A percentile compares a stretch with the other conserved stretches of the same genome.
Conservation (phyloP, 2,329 filamentous ascomycete species). For the Ascochyta fabae region DNA sequence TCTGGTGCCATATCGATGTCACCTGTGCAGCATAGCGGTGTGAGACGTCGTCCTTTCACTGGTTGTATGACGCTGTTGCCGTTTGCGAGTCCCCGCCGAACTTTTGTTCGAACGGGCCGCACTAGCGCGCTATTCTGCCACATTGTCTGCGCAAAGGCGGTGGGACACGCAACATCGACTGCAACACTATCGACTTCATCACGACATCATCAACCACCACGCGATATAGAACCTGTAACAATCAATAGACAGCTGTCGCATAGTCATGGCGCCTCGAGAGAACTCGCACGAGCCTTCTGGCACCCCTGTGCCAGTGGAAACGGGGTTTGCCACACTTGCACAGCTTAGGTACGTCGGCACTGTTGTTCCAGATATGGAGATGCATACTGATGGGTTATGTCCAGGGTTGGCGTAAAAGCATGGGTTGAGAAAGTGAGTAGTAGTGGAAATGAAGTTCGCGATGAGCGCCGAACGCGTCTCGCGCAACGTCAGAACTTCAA, state of each 20-base stretch:
- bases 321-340: conserved; percentile 82
- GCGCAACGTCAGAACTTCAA: conserved; percentile 20
- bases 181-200: conserved; percentile 32
- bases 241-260: conserved; percentile 13
- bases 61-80: conserved; percentile 19
- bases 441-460: conserved; percentile 7
- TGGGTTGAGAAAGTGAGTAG: conserved; percentile 71
- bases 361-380: conserved; percentile 31
- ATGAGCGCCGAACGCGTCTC: conserved; percentile 8
- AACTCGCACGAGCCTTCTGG: conserved; percentile 59
- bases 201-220: conserved; percentile 42
- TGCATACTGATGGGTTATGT: conserved; percentile 38
- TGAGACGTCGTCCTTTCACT: conserved; percentile 16
- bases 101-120: conserved; percentile 15
- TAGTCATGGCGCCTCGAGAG: conserved; percentile 62
- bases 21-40: conserved; percentile 39
- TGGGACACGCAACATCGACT: conserved; percentile 29
- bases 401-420: conserved; percentile 69
- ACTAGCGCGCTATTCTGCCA: conserved; percentile 19
- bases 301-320: conserved; percentile 69
- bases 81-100: conserved; percentile 22
- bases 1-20: conserved; percentile 45
- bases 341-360: conserved; percentile 71
- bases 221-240: conserved; percentile 27
- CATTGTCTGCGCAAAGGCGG: conserved; percentile 10